Conservation (phyloP, 2,329 filamentous ascomycete species). For the Neofusicoccum cordaticola region DNA sequence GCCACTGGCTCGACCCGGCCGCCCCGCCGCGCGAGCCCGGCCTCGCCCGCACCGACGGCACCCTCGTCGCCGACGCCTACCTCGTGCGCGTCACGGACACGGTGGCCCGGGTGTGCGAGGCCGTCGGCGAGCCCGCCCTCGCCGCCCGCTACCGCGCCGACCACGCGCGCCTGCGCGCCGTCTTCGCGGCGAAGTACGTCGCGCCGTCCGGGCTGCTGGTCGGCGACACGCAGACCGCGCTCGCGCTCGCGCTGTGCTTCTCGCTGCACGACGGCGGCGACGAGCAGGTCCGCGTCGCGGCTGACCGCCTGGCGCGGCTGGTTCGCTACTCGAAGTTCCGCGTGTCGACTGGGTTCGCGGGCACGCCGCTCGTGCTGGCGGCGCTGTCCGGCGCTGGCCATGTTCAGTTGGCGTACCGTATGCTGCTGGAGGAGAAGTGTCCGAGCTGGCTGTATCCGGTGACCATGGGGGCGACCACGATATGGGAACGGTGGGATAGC, state of each 20-base stretch:
- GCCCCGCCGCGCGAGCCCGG: no score
- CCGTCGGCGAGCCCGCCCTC: slow-evolving; percentile 25
- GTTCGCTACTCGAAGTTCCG: slow-evolving; percentile 22
- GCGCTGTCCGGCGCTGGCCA: slow-evolving; percentile 20
- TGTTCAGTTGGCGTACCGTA: slow-evolving; percentile 40
- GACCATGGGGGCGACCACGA: slow-evolving; percentile 47
- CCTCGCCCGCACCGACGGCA: slow-evolving; percentile 33
- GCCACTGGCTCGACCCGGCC: no score
- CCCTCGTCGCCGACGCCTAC: slow-evolving; percentile 40
- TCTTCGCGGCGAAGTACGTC: slow-evolving; percentile 28
- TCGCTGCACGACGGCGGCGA: slow-evolving; percentile 24
- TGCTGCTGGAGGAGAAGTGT: slow-evolving; percentile 47
- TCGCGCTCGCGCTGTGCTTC: slow-evolving; percentile 25
- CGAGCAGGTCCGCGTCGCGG: slow-evolving; percentile 5
- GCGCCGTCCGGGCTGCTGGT: slow-evolving; percentile 20
- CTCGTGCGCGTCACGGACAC: slow-evolving; percentile 35
- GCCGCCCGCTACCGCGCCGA: slow-evolving; percentile 24
- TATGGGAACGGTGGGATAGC: slow-evolving; percentile 54
- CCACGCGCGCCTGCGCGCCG: slow-evolving; percentile 21
- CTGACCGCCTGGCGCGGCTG: slow-evolving; percentile 19
- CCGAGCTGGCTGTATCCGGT: slow-evolving; percentile 52
- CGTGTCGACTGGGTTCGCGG: slow-evolving; percentile 24
- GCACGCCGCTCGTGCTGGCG: slow-evolving; percentile 23
- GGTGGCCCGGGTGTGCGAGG: slow-evolving; percentile 28
- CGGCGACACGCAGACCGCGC: slow-evolving; percentile 22